Evolutionary conservation across 805 yeast species (phyloP), one percentile per base, ranked within the genome.

Genomic region (Hanseniaspora hatyaiensis): DNA sequence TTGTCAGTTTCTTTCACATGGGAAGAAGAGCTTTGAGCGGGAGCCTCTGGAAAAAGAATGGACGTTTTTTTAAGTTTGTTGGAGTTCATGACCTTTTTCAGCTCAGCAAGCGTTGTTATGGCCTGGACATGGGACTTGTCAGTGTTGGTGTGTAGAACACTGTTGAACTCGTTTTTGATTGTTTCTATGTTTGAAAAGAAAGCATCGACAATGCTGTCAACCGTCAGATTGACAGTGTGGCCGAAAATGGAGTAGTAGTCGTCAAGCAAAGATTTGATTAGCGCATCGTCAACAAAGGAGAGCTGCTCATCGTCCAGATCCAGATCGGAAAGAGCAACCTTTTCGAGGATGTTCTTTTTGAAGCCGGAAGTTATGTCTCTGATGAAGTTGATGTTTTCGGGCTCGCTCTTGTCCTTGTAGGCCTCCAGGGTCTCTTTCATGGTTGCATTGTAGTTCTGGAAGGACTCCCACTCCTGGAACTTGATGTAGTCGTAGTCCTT

Each of bases 401-500:
- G 15, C 1, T 9, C 6, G 8, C 19, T 12, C 1, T 9, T 11
- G 8, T 24, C 15, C 18, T 36, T 34, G 28, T 37, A 32, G 1
- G 33, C 22, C 3, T 42, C 51, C 20, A 49, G 13, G 5, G 26
- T 15, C 5, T 42, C 44, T 43, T 43, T 49, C 2, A 49, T 37
- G 8, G 30, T 28, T 3, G 34, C 5, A 19, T 60, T 60, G 62
- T 65, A 63, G 42, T 60, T 64, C 26, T 56, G 55, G n/a, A 63
- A 58, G 34, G 63, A 50, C 51, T 63, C 67, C 50, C 63, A 62
- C 52, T 63, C 66, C 48, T 63, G 67, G 28, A 55, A 57, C 47
- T 57, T 62, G 24, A 62, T 48, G 37, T 59, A 62, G 31, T 62
- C 60, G 63, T 65, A 63, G 50, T 63, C 62, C 46, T 62, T 65